A percentile compares a stretch with the other conserved stretches of the same genome.
Conservation (phyloP, 306 rosid genomes). For the Quercus bicolor region DNA sequence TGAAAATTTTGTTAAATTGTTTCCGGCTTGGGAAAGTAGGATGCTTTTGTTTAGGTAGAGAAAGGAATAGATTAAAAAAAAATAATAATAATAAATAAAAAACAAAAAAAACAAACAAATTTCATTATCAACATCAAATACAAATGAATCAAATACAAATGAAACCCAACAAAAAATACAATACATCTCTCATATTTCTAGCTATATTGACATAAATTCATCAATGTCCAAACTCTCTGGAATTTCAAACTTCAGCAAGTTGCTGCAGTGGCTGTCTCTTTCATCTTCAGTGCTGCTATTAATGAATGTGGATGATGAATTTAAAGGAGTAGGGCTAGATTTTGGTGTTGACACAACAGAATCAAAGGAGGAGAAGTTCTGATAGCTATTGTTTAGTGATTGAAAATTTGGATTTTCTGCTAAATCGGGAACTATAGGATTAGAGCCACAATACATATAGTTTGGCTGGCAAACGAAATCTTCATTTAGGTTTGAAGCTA, state of each 20-base stretch:
- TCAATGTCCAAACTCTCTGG: conserved; percentile 74
- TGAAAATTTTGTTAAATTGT: not conserved
- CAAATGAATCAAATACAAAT: not conserved
- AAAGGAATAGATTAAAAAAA: not conserved
- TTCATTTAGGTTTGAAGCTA: conserved; percentile 29
- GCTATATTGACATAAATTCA: conserved; percentile 63
- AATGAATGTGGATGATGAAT: conserved; percentile 57
- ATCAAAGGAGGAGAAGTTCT: conserved; percentile 42
- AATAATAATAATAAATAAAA: not conserved
- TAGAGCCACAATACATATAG: conserved; percentile 14
- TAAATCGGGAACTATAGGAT: conserved; percentile 22
- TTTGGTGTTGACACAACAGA: conserved; percentile 60
- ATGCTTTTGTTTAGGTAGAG: not conserved
- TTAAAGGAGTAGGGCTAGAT: conserved; percentile 61
- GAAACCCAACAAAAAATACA: not conserved
- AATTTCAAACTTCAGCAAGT: conserved; percentile 70
- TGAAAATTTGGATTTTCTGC: conserved; percentile 37
- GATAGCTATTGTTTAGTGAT: conserved; percentile 22
- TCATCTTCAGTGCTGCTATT: conserved; percentile 72
- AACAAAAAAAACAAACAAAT: not conserved
- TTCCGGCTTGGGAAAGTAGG: not conserved
- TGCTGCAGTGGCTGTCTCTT: conserved; percentile 69
- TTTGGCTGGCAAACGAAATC: conserved; percentile 27
- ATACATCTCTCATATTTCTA: not conserved
- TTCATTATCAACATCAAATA: conserved; percentile 14